phyloP scores from a whole-genome alignment of 2,329 filamentous ascomycete species.

The Ceratocystis albifundus region DNA sequence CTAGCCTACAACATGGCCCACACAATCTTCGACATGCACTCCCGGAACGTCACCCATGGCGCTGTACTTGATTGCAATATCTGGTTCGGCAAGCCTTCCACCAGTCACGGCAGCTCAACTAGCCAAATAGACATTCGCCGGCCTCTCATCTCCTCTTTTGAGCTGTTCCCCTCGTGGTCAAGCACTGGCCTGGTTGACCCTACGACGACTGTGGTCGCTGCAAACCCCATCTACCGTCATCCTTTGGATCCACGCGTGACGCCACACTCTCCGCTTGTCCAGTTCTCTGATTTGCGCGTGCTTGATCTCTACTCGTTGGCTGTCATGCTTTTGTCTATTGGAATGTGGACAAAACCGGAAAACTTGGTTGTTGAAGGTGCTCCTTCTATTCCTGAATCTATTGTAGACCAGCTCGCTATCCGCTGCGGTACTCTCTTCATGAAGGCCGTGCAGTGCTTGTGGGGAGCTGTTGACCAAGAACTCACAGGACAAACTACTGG shows the following conservation, averaged over 20 bases:
- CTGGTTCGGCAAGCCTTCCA: constrained; percentile 47
- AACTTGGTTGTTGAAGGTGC: constrained; percentile 36
- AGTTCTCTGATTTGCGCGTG: constrained; percentile 44
- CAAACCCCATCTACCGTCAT: constrained; percentile 48
- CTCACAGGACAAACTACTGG: constrained; percentile 36
- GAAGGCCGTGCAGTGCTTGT: constrained; percentile 61
- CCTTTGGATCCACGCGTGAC: constrained; percentile 48
- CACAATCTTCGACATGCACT: constrained; percentile 62
- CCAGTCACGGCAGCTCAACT: constrained; percentile 34
- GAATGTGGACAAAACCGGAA: constrained; percentile 60
- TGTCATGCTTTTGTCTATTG: constrained; percentile 61
- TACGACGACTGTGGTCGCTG: constrained; percentile 28
- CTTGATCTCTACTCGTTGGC: constrained; percentile 63
- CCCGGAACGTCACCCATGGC: constrained; percentile 56
- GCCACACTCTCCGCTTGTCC: constrained; percentile 37
- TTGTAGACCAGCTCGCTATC: constrained; percentile 50
- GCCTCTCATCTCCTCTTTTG: constrained; percentile 62
- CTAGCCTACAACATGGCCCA: constrained; percentile 61
- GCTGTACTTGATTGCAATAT: constrained; percentile 57
- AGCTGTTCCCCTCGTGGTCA: constrained; percentile 44
- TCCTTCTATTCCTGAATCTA: constrained; percentile 34
- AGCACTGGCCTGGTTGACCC: constrained; percentile 30
- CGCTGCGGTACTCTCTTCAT: constrained; percentile 64
- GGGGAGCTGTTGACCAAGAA: constrained; percentile 56
- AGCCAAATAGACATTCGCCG: constrained; percentile 51